Evolutionary conservation across 2,329 filamentous ascomycete species (phyloP).

Genomic region (Sarocladiaceae sp.): DNA sequence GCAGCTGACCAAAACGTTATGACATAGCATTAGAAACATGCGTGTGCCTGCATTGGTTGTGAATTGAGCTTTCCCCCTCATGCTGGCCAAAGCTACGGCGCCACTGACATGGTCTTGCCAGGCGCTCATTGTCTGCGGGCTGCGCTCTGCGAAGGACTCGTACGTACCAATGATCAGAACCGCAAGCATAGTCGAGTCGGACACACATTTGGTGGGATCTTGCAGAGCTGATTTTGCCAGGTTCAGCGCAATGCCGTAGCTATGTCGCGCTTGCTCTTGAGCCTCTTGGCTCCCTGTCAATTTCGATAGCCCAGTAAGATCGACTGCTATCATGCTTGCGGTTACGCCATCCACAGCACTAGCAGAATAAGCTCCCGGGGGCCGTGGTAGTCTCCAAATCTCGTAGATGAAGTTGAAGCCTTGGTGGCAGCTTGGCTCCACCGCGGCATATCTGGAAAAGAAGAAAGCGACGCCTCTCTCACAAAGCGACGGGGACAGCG

Average conservation of each 20-base stretch:
- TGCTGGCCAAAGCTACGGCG: slow-evolving; percentile 41
- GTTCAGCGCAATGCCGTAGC: slow-evolving; percentile 45
- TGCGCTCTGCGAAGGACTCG: slow-evolving; percentile 44
- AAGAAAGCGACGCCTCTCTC: slow-evolving; percentile 42
- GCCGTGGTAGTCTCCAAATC: slow-evolving; percentile 40
- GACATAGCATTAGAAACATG: slow-evolving; percentile 49
- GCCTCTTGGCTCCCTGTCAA: slow-evolving; percentile 33
- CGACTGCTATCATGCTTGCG: slow-evolving; percentile 48
- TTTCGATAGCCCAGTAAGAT: slow-evolving; percentile 44
- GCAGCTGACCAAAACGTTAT: slow-evolving; percentile 45
- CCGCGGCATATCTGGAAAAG: slow-evolving; percentile 44
- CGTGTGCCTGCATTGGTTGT: slow-evolving; percentile 36
- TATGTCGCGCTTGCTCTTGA: slow-evolving; percentile 41
- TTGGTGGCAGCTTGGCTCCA: slow-evolving; percentile 39
- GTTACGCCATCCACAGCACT: slow-evolving; percentile 35
- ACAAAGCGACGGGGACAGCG: slow-evolving; percentile 24
- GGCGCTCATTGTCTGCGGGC: slow-evolving; percentile 38
- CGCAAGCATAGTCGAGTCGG: slow-evolving; percentile 45
- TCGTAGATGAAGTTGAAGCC: slow-evolving; percentile 49
- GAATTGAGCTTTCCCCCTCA: slow-evolving; percentile 44
- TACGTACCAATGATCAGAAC: slow-evolving; percentile 49
- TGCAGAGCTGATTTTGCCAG: slow-evolving; percentile 45
- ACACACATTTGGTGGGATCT: slow-evolving; percentile 34
- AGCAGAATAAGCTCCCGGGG: slow-evolving; percentile 23
- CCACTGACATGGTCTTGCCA: slow-evolving; percentile 50